These are phyloP conservation scores for Diaporthe citrichinensis DNA, from an alignment of 2,329 filamentous ascomycete genomes.

Conservation along the genomic window DNA sequence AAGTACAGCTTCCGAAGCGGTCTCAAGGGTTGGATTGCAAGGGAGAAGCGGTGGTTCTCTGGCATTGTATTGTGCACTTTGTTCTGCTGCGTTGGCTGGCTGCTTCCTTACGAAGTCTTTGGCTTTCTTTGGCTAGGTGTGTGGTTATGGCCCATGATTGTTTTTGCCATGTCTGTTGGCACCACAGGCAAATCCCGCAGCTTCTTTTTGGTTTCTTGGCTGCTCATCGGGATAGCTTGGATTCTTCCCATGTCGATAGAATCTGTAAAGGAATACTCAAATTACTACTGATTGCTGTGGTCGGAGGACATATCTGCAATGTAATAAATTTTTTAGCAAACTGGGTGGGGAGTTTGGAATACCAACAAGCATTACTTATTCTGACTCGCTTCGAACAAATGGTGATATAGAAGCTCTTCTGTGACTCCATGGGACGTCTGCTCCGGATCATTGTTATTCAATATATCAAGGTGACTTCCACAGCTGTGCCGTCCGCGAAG, in stretches of 20 bases:
- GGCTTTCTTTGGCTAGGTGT: not conserved
- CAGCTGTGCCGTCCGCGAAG: no score
- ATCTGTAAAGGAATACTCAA: not conserved
- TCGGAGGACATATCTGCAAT: not conserved
- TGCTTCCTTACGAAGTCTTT: not conserved
- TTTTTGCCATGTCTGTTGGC: not conserved
- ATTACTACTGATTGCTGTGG: not conserved
- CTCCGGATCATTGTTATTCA: not conserved
- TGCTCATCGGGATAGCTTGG: conserved; percentile 1
- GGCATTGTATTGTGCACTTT: not conserved
- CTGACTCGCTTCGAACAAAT: no score
- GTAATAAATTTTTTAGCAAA: not conserved
- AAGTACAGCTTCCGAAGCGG: not conserved
- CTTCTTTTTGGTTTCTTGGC: not conserved
- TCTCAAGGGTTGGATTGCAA: not conserved
- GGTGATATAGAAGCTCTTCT: no score
- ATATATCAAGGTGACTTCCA: not conserved
- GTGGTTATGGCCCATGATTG: not conserved
- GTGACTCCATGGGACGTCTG: no score
- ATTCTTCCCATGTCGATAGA: not conserved
- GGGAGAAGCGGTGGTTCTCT: conserved; percentile 14
- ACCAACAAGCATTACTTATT: not conserved
- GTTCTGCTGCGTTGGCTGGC: not conserved
- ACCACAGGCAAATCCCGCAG: not conserved
- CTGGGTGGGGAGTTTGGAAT: no score